A percentile compares a stretch with the other conserved stretches of the same genome.
Evolutionary conservation across 176 grass and related monocot species (phyloP).

Genomic region (Metroxylon sagu): DNA sequence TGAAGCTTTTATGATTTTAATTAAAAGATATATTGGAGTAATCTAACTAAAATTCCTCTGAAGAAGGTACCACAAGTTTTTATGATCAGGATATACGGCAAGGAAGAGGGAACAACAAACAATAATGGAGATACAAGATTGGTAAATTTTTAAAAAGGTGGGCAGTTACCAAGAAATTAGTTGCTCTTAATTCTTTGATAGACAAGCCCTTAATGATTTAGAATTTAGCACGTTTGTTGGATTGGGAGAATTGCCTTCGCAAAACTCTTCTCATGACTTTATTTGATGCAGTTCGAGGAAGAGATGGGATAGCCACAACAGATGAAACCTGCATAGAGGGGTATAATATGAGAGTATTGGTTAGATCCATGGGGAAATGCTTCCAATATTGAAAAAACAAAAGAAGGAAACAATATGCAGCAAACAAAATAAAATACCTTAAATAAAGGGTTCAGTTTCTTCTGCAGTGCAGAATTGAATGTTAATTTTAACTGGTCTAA

Average conservation of each 20-base stretch:
- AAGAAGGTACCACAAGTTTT: no score
- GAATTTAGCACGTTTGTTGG: conserved; percentile 62
- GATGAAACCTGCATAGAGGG: conserved; percentile 57
- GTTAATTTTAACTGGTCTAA: conserved; percentile 48
- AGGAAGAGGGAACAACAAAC: no score
- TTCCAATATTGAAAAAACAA: not conserved
- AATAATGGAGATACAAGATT: no score
- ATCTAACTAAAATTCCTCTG: no score
- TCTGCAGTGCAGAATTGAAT: conserved; percentile 72
- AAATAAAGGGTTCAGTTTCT: conserved; percentile 90
- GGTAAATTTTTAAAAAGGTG: no score
- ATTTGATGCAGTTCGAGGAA: conserved; percentile 87
- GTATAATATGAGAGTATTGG: not conserved
- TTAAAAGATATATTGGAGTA: no score
- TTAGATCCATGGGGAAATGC: not conserved
- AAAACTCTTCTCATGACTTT: conserved; percentile 95
- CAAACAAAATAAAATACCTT: conserved; percentile 33
- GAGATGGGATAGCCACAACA: conserved; percentile 44
- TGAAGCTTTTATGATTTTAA: no score
- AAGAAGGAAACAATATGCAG: not conserved
- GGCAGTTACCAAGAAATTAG: no score
- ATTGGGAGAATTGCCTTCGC: conserved; percentile 55
- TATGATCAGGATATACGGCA: no score
- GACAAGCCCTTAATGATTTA: conserved; percentile 22
- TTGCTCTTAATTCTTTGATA: not conserved